phyloP scores from a whole-genome alignment of 352 stramenopile genomes.

The Globisporangium rhizosaccharum region DNA sequence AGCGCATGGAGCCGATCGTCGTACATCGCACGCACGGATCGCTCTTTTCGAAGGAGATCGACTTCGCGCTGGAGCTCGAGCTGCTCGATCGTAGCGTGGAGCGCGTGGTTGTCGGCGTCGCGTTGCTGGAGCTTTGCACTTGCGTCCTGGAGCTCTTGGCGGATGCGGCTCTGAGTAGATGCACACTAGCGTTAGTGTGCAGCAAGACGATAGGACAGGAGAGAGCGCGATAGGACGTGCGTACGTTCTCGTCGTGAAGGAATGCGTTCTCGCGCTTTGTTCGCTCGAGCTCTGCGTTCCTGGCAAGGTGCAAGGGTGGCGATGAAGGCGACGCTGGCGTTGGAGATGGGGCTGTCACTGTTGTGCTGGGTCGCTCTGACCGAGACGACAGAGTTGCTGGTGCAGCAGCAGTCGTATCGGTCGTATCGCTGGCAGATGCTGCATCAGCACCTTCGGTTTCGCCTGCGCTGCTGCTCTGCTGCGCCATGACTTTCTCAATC shows the following conservation, averaged over 20 bases:
- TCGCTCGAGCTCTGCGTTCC: slow-evolving; percentile 42
- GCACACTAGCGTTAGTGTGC: no score
- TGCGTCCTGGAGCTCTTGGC: slow-evolving; percentile 21
- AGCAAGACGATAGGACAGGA: no score
- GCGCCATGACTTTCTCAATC: slow-evolving; percentile 53
- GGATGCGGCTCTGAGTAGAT: slow-evolving; percentile 29
- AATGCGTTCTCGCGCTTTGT: slow-evolving; percentile 45
- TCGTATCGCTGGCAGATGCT: background rate
- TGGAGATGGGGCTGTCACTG: background rate
- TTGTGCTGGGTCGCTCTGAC: background rate
- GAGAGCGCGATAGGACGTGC: background rate
- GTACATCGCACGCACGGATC: slow-evolving; percentile 36
- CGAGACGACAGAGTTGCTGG: background rate
- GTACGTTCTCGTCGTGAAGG: slow-evolving; percentile 60
- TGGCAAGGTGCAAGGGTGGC: slow-evolving; percentile 32
- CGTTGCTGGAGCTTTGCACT: slow-evolving; percentile 18
- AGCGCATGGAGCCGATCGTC: slow-evolving; percentile 46
- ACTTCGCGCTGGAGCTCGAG: slow-evolving; percentile 38
- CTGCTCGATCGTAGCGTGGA: slow-evolving; percentile 28
- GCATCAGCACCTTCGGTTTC: background rate
- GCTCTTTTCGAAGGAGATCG: slow-evolving; percentile 55
- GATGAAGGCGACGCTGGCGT: slow-evolving; percentile 10
- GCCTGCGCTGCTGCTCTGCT: slow-evolving; percentile 7
- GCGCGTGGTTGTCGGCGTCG: slow-evolving; percentile 22
- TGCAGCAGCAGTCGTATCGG: background rate